Evolutionary conservation across 495 filamentous ascomycete genomes (phyloP), one percentile per base, ranked within the genome.

Genomic region (Penicillium verhagenii): DNA sequence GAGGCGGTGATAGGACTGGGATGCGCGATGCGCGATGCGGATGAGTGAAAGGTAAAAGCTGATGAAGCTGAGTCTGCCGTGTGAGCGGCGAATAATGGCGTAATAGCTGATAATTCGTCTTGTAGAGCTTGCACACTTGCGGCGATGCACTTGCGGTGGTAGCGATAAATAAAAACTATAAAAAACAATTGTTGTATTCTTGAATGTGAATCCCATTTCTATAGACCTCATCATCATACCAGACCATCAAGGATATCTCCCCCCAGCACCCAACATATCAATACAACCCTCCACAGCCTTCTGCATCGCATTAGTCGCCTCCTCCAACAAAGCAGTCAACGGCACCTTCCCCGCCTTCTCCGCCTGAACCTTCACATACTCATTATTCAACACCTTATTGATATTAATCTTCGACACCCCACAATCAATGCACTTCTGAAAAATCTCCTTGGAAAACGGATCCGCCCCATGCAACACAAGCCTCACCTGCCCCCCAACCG

Each of bases 401-500:
- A 92, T 87, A 73, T 94, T 94, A 55, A 89, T 75, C 75, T 92
- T 91, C 37, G 81, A 81, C 49, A 92, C 85, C 2, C 89, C 89
- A 48, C 75, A 79, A 33, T 75, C 78, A 64, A 94, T 89, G 63
- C 86, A 90, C 63, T 79, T 76, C 45, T 73, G 63, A 54, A 89
- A 88, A 31, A 87, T 88, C 53, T 81, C 80, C 71, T 84, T 72
- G 16, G 81, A 83, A 63, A 91, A 92, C 0, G 85, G 84, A 65
- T 91, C 88, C 23, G 88, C 86, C 10, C 90, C 90, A 67, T 94
- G 90, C 66, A 93, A 73, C 13, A 91, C 90, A 43, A 94, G 63
- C 52, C 79, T 66, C 18, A 91, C 88, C 46, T 75, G 64, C 39
- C 80, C 76, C 25, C 85, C 83, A 2, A 88, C 85, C 19, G 73